Conservation (phyloP, 495 filamentous ascomycete species). For the Aspergillus incahuasiensis region DNA sequence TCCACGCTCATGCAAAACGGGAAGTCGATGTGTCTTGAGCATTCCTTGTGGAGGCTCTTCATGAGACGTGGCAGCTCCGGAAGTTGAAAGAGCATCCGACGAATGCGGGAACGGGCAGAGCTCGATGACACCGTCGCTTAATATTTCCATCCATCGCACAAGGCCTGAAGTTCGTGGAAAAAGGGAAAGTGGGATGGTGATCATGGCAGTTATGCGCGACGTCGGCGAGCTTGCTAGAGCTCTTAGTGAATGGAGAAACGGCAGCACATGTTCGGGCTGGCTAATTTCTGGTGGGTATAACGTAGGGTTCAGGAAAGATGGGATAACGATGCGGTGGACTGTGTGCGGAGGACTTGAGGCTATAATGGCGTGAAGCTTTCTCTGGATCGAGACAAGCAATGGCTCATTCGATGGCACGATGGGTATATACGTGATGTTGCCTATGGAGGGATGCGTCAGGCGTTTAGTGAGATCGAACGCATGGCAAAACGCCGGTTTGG, state of each 20-base stretch:
- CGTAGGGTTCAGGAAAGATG: conserved; percentile 76
- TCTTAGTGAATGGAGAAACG: conserved; percentile 77
- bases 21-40: conserved; percentile 74
- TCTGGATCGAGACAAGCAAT: conserved; percentile 61
- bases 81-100: conserved; percentile 51
- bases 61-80: conserved; percentile 45
- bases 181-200: conserved; percentile 75
- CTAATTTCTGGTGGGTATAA: conserved; percentile 66
- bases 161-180: conserved; percentile 75
- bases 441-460: conserved; percentile 54
- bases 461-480: conserved; percentile 87
- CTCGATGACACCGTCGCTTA: conserved; percentile 84
- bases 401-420: conserved; percentile 48
- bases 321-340: conserved; percentile 81
- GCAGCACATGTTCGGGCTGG: conserved; percentile 67
- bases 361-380: conserved; percentile 55
- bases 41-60: conserved; percentile 84
- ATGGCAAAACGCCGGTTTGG: conserved; percentile 65
- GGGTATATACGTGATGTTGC: conserved; percentile 55
- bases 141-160: conserved; percentile 80
- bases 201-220: conserved; percentile 62
- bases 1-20: conserved; percentile 82
- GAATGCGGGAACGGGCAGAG: conserved; percentile 77
- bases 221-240: conserved; percentile 66
- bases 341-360: conserved; percentile 49